Percentiles rank a stretch among this genome's conserved stretches.
Evolutionary conservation across 73 alveolate species (phyloP).

Genomic region (Paraurostyla sp.): DNA sequence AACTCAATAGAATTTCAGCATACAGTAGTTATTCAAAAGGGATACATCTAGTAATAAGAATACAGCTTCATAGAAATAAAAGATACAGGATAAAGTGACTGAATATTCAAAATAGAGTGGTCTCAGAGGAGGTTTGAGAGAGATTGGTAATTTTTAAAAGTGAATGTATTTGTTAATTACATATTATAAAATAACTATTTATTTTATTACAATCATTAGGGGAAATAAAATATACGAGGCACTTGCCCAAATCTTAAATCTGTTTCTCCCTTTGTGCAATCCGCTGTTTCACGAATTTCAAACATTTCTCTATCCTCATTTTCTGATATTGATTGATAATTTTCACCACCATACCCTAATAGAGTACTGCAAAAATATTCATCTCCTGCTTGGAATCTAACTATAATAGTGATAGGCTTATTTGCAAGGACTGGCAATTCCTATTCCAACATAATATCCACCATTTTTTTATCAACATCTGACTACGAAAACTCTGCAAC

Average conservation of each 20-base stretch:
- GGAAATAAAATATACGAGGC: slow-evolving; percentile 54
- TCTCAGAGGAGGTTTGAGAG: too few relatives aligned
- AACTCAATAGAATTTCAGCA: too few relatives aligned
- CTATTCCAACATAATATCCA: slow-evolving; percentile 41
- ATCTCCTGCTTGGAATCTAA: slow-evolving; percentile 49
- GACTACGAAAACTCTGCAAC: slow-evolving; percentile 3
- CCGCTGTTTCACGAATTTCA: slow-evolving; percentile 33
- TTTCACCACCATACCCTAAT: slow-evolving; percentile 62
- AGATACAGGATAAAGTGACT: too few relatives aligned
- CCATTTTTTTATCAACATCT: slow-evolving; percentile 37
- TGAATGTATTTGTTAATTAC: neutral
- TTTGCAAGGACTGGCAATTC: slow-evolving; percentile 41
- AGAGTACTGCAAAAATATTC: slow-evolving; percentile 55
- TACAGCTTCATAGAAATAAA: too few relatives aligned
- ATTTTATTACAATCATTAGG: neutral
- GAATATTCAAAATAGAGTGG: too few relatives aligned
- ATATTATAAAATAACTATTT: neutral
- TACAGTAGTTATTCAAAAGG: too few relatives aligned
- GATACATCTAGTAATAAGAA: too few relatives aligned
- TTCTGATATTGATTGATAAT: slow-evolving; percentile 2
- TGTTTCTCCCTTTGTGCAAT: slow-evolving; percentile 66
- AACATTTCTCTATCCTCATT: slow-evolving; percentile 61
- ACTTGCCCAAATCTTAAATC: slow-evolving; percentile 55
- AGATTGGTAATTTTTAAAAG: neutral
- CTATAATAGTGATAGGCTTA: slow-evolving; percentile 58